phyloP scores from a whole-genome alignment of 257 asterid genomes.

The Gentiana dahurica region DNA sequence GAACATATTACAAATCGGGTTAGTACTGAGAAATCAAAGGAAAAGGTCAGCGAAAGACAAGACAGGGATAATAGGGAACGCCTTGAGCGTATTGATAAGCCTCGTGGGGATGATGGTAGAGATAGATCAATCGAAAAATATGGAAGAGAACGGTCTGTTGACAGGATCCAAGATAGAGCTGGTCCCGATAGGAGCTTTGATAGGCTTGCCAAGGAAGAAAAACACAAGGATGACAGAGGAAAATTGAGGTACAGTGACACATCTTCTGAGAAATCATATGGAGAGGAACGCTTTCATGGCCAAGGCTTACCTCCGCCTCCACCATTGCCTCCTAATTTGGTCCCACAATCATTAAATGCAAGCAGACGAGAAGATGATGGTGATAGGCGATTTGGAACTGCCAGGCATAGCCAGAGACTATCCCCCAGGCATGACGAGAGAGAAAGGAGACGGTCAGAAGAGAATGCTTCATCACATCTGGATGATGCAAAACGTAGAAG shows the following conservation, averaged over 20 bases:
- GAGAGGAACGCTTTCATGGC: conserved; percentile 71
- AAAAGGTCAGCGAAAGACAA: conserved; percentile 67
- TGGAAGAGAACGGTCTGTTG: conserved; percentile 92
- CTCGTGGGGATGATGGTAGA: conserved; percentile 79
- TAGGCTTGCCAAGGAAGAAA: conserved; percentile 67
- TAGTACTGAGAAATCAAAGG: conserved; percentile 59
- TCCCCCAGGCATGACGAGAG: conserved; percentile 95
- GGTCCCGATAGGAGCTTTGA: conserved; percentile 63
- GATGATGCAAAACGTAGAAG: conserved; percentile 89
- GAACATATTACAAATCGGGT: conserved; percentile 46
- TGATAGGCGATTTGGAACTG: conserved; percentile 77
- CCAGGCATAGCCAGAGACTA: conserved; percentile 76
- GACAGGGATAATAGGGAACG: conserved; percentile 80
- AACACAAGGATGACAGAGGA: conserved; percentile 71
- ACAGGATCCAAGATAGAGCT: conserved; percentile 65
- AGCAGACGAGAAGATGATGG: conserved; percentile 81
- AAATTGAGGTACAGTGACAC: conserved; percentile 52
- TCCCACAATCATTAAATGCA: conserved; percentile 71
- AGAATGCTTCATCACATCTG: conserved; percentile 48
- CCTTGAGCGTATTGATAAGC: conserved; percentile 68
- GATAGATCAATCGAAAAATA: conserved; percentile 81
- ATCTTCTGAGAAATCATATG: conserved; percentile 50
- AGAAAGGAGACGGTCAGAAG: conserved; percentile 90
- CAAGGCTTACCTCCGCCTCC: conserved; percentile 97
- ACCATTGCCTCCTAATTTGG: conserved; percentile 81